Evolutionary conservation across 371 early-diverging fungal species (phyloP), one percentile per base, ranked within the genome.

Genomic region (Mortierella sp.): DNA sequence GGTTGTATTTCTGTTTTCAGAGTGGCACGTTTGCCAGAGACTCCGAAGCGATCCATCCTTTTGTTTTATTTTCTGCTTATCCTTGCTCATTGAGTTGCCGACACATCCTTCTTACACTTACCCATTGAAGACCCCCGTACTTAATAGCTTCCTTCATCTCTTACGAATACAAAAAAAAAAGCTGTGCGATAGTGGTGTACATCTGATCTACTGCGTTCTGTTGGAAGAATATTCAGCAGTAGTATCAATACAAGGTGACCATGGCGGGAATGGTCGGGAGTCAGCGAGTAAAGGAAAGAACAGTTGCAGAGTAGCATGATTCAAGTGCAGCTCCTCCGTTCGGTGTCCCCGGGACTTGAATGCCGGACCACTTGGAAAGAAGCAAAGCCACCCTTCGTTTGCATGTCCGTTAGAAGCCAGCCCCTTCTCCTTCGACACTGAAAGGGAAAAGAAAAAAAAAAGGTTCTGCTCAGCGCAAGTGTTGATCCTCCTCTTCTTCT

Each of bases 401-500:
- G 14, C 31, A 13, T 59, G 10, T 31, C 34, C 19, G 19, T 61
- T 9, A 40, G 43, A 40, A 40, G 43, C 43, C 6, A 16, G 16
- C 16, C 50, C 50, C 13, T 13, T 46, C 48, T 46, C 50, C 16
- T 61, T 8, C 11, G 34, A 72, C 24, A 31, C 19, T 6, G 19
- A 4, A 3, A 9, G 37, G 43, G 5, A 43, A 69, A 69, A 46
- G 43, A 44, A 46, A 37, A 51, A 53, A 72, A 72, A 72, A 72
- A 34, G 31, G 34, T 40, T 34, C 24, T 67, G 67, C 43, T 40
- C 24, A 37, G 34, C 43, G 37, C 4, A 57, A 37, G 31, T 40
- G 43, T 40, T 73, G 51, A 40, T 73, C 57, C 54, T 73, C 24
- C 44, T 73, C 43, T 9, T 21, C 46, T 40, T 40, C 31, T 71